Percentiles rank a stretch among this genome's conserved stretches.
Evolutionary conservation across 371 early-diverging fungal genomes (phyloP).

Genomic region (Zopfochytrium polystomum): DNA sequence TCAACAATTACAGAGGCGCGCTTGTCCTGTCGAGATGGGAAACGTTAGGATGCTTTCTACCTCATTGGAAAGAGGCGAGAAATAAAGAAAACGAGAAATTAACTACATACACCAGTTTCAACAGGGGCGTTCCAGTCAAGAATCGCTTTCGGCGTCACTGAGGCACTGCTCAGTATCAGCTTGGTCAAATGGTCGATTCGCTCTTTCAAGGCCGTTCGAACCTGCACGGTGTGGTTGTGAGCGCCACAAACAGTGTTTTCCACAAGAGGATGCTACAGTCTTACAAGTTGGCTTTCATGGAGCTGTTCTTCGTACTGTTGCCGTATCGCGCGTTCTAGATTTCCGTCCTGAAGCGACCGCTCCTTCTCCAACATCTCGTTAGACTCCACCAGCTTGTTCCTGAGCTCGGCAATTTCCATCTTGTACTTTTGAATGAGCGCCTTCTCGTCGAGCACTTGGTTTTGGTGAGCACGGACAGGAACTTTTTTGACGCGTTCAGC

Average conservation of each 20-base stretch:
- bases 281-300: conserved; percentile 61
- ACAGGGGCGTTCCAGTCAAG: conserved; percentile 44
- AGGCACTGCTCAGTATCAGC: conserved; percentile 71
- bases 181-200: conserved; percentile 77
- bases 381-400: conserved; percentile 61
- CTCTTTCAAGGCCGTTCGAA: conserved; percentile 74
- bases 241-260: neutral
- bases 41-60: conserved; percentile 2
- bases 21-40: conserved; percentile 17
- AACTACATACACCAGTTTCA: conserved; percentile 24
- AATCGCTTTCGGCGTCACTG: conserved; percentile 51
- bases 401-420: conserved; percentile 77
- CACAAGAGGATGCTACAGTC: no score
- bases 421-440: conserved; percentile 81
- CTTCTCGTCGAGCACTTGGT: conserved; percentile 77
- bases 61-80: neutral
- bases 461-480: conserved; percentile 61
- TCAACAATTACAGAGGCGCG: conserved; percentile 39
- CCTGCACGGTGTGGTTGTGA: conserved; percentile 6
- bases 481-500: conserved; percentile 77
- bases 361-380: conserved; percentile 46
- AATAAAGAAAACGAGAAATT: neutral
- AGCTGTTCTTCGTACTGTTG: conserved; percentile 72
- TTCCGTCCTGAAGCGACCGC: conserved; percentile 25
- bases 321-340: conserved; percentile 19